Percentiles rank a stretch among this genome's conserved stretches.
These are phyloP conservation scores for Naganishia vaughanmartiniae DNA, from an alignment of 768 basidiomycete species.

Conservation along the genomic window DNA sequence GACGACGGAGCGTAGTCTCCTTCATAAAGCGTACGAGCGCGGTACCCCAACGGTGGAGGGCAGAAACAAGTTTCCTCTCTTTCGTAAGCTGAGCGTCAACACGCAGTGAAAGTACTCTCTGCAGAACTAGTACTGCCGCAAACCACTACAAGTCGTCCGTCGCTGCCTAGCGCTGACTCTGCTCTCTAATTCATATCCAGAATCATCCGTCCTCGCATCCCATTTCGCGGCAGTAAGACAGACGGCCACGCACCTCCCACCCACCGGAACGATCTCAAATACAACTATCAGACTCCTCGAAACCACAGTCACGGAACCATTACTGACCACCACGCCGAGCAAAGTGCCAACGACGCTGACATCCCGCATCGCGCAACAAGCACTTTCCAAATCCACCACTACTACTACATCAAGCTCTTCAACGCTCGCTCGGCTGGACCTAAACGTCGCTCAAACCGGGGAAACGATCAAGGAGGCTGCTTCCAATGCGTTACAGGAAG, in stretches of 20 bases:
- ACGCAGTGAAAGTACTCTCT: no score
- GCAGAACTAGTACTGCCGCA: no score
- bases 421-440: slow-evolving; percentile 13
- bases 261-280: neutral
- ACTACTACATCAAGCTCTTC: neutral
- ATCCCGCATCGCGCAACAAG: slow-evolving; percentile 12
- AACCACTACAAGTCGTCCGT: no score
- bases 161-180: neutral
- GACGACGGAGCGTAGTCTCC: no score
- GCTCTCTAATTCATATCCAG: neutral
- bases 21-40: no score
- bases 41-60: no score
- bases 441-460: slow-evolving; percentile 11
- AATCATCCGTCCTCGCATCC: slow-evolving; percentile 6
- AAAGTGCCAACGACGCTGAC: neutral
- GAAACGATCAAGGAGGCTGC: slow-evolving; percentile 10
- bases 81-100: no score
- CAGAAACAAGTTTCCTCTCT: no score
- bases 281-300: neutral
- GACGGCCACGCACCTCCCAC: neutral
- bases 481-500: slow-evolving; percentile 20
- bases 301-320: slow-evolving; percentile 12
- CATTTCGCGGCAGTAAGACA: neutral
- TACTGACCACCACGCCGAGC: neutral
- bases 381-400: neutral